Percentiles rank a stretch among this genome's conserved stretches.
phyloP scores from a whole-genome alignment of 257 asterid species.

The Solanum sejunctum region DNA sequence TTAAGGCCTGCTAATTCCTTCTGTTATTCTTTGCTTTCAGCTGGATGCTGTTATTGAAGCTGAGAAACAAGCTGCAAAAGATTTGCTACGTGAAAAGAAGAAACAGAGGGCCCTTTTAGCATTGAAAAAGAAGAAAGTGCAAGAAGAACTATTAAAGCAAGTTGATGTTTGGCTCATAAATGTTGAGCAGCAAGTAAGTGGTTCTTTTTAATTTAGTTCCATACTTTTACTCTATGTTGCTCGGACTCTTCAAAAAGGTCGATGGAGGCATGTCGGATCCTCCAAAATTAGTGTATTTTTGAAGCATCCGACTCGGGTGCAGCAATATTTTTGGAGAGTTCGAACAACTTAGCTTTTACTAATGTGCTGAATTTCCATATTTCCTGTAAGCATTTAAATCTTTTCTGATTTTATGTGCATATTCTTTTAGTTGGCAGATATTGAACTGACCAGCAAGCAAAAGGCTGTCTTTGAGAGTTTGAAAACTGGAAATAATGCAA shows the following conservation, averaged over 20 bases:
- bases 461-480: constrained; percentile 95
- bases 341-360: too few species aligned
- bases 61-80: constrained; percentile 88
- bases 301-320: too few species aligned
- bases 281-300: too few species aligned
- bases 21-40: constrained; percentile 23
- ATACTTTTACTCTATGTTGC: neutral
- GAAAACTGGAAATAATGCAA: constrained; percentile 80
- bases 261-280: too few species aligned
- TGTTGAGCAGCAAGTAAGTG: constrained; percentile 87
- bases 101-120: constrained; percentile 83
- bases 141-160: constrained; percentile 80
- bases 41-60: constrained; percentile 77
- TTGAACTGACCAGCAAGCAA: constrained; percentile 92
- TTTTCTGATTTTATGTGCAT: neutral
- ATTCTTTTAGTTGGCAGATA: constrained; percentile 80
- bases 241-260: too few species aligned
- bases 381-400: neutral
- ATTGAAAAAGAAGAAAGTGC: constrained; percentile 67
- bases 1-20: neutral
- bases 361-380: neutral
- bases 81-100: constrained; percentile 75
- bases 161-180: constrained; percentile 84
- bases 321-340: too few species aligned
- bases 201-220: neutral